Evolutionary conservation across 805 yeast genomes (phyloP).

Genomic region (Saturnispora kantuleensis): DNA sequence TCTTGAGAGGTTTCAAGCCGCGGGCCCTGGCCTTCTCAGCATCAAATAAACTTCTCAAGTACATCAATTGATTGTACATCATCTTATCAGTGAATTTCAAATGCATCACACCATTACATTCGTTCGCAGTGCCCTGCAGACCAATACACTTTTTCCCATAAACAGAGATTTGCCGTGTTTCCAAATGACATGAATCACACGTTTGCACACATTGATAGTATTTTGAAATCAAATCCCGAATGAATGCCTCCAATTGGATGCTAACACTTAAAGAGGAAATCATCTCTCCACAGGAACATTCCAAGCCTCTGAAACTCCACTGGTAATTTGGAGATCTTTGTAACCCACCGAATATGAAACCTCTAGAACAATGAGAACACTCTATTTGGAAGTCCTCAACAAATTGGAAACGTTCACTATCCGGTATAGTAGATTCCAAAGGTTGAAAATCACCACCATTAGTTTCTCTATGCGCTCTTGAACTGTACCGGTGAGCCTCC

Average conservation of each 20-base stretch:
- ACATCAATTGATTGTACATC: constrained; percentile 77
- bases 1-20: constrained; percentile 41
- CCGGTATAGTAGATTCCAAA: constrained; percentile 71
- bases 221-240: constrained; percentile 57
- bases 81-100: constrained; percentile 69
- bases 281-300: constrained; percentile 51
- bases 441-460: constrained; percentile 44
- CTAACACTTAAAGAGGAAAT: constrained; percentile 49
- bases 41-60: constrained; percentile 71
- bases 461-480: constrained; percentile 33
- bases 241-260: constrained; percentile 63
- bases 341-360: constrained; percentile 68
- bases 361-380: constrained; percentile 50
- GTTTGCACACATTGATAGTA: constrained; percentile 82
- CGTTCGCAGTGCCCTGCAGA: constrained; percentile 45
- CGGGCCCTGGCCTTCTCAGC: constrained; percentile 61
- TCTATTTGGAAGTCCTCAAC: constrained; percentile 43
- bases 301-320: constrained; percentile 59
- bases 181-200: constrained; percentile 83
- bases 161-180: constrained; percentile 79
- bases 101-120: constrained; percentile 74
- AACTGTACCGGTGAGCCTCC: constrained; percentile 54
- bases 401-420: constrained; percentile 70
- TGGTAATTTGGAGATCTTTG: constrained; percentile 50
- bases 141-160: constrained; percentile 83